Evolutionary conservation across 768 basidiomycete species (phyloP).

Genomic region (Pulveroboletus sp.): DNA sequence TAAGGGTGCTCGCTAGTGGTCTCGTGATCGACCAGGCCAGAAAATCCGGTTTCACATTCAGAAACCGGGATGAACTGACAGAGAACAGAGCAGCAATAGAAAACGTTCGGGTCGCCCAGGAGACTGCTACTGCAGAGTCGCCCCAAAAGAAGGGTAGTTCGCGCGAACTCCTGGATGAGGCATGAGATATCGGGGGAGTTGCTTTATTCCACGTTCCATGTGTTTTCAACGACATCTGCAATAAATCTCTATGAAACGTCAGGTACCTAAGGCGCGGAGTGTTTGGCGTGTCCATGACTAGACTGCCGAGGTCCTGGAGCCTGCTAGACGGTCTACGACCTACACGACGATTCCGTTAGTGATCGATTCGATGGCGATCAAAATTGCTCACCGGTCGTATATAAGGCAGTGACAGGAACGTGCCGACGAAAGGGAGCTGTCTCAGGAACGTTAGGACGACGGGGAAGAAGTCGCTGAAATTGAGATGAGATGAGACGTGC

Average conservation of each 20-base stretch:
- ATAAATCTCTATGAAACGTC: constrained; percentile 13
- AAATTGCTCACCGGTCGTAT: constrained; percentile 63
- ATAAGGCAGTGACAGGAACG: constrained; percentile 80
- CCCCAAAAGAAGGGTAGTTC: constrained; percentile 13
- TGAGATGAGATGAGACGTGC: constrained; percentile 2
- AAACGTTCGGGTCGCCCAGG: background rate
- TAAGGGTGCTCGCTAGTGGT: constrained; percentile 35
- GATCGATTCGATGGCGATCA: background rate
- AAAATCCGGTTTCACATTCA: constrained; percentile 48
- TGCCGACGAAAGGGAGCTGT: constrained; percentile 90
- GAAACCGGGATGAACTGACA: constrained; percentile 42
- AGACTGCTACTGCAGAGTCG: background rate
- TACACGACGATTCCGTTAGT: constrained; percentile 28
- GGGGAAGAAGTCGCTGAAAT: constrained; percentile 92
- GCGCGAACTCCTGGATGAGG: constrained; percentile 11
- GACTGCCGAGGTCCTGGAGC: constrained; percentile 73
- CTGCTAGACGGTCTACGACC: constrained; percentile 77
- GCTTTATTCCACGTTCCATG: too few species aligned
- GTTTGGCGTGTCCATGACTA: constrained; percentile 28
- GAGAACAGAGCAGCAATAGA: constrained; percentile 13
- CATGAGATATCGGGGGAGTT: too few species aligned
- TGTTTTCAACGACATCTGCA: background rate
- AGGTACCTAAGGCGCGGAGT: constrained; percentile 9
- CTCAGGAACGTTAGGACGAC: constrained; percentile 96
- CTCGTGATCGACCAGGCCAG: constrained; percentile 49